Evolutionary conservation across 345 rosid genomes (phyloP).

Genomic region (Anastatica hierochuntica): DNA sequence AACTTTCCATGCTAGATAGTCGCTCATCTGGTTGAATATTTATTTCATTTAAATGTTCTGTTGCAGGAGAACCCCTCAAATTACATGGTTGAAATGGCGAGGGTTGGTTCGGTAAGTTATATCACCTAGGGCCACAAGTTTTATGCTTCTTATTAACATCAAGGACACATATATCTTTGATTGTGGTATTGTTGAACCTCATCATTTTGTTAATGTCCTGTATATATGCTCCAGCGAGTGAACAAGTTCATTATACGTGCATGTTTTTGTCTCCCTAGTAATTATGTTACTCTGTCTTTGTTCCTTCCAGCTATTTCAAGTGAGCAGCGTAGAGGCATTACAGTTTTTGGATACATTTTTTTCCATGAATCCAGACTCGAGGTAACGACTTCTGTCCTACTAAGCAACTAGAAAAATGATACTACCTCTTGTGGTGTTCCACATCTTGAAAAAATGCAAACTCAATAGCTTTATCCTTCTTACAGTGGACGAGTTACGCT

Average conservation of each 20-base stretch:
- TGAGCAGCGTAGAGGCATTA: slow-evolving; percentile 67
- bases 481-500: slow-evolving; percentile 71
- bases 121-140: slow-evolving; percentile 6
- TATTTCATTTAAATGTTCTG: not conserved
- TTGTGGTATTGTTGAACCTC: slow-evolving; percentile 2
- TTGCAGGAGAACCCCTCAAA: slow-evolving; percentile 69
- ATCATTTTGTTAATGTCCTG: not conserved
- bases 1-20: not conserved
- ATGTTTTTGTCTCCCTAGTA: slow-evolving; percentile 4
- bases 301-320: slow-evolving; percentile 55
- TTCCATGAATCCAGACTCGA: slow-evolving; percentile 75
- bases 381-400: slow-evolving; percentile 36
- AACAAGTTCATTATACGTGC: too few species aligned
- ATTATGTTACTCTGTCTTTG: slow-evolving; percentile 15
- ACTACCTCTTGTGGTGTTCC: not conserved
- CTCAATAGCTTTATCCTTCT: not conserved
- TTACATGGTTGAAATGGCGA: slow-evolving; percentile 97
- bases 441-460: not conserved
- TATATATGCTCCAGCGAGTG: too few species aligned
- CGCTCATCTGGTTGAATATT: not conserved
- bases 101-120: slow-evolving; percentile 64
- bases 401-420: not conserved
- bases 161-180: not conserved
- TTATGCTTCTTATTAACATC: slow-evolving; percentile 10
- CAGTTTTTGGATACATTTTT: slow-evolving; percentile 70